A percentile compares a stretch with the other conserved stretches of the same genome.
Evolutionary conservation across 495 filamentous ascomycete genomes (phyloP).

Genomic region (Penicillium robsamsonii): DNA sequence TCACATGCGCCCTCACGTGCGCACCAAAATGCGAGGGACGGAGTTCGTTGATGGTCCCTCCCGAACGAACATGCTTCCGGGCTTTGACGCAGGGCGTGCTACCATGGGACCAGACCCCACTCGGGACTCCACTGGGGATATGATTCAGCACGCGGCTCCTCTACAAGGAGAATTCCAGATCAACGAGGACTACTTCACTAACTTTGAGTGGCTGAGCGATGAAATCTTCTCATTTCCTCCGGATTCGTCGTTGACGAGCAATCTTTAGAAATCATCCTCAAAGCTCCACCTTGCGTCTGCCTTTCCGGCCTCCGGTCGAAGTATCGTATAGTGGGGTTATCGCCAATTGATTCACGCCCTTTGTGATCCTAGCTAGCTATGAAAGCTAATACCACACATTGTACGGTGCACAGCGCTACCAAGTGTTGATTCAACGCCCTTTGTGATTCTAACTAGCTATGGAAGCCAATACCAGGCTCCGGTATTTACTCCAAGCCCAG

Average conservation of each 20-base stretch:
- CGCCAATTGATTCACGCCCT: not conserved
- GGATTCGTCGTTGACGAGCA: conserved; percentile 20
- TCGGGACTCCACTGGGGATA: conserved; percentile 14
- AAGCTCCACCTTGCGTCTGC: not conserved
- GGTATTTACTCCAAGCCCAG: not conserved
- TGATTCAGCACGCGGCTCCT: not conserved
- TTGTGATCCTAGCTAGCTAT: not conserved
- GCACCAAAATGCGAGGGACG: conserved; percentile 10
- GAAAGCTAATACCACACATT: not conserved
- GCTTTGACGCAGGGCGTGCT: conserved; percentile 5
- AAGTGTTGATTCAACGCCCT: too few species aligned
- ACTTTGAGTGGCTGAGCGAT: conserved; percentile 41
- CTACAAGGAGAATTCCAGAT: conserved; percentile 29
- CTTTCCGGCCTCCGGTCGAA: not conserved
- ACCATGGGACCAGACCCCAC: conserved; percentile 14
- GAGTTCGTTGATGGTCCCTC: conserved; percentile 20
- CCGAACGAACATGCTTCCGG: conserved; percentile 6
- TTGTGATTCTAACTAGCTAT: too few species aligned
- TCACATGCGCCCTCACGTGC: conserved; percentile 22
- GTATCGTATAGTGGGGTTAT: not conserved
- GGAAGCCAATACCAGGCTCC: not conserved
- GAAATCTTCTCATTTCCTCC: conserved; percentile 30
- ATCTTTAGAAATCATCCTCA: conserved; percentile 6
- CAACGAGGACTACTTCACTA: conserved; percentile 39
- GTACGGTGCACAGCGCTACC: too few species aligned